Evolutionary conservation across 2,329 filamentous ascomycete species (phyloP), one percentile per base, ranked within the genome.

Genomic region (Aspergillus sp.): DNA sequence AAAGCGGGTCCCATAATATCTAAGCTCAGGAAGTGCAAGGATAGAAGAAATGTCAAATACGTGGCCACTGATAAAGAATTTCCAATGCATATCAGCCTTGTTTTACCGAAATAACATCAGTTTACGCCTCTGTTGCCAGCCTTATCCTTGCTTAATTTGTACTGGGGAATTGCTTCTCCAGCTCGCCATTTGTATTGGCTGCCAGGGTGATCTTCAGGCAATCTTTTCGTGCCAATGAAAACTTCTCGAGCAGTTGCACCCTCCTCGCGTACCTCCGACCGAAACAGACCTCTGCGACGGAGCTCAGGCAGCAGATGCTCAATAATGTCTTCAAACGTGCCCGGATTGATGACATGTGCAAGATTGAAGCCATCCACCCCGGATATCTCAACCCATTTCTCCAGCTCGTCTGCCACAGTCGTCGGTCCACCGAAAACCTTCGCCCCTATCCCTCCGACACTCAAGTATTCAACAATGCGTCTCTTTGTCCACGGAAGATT

Each of bases 191-290:
- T 36, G 32, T 14, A 36, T 36, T 36, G 10, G 14, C 32, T 36
- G 32, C 32, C 32, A 14, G 32, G 32, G 32, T 36, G 32, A 36
- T 36, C 32, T 36, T 36, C 32, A 36, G 32, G 32, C 32, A 36
- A 10, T 14, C 32, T 12, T 36, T 36, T 36, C 5, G 32, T 36
- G 11, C 32, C 32, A 5, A 58, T 56, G 46, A 58, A 58, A 51
- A 58, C 60, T 26, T 60, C 58, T 22, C 61, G 54, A 6, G 58
- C 56, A 22, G 55, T 49, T 12, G 71, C 76, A 5, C 71, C 71
- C 42, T 69, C 65, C 2, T 71, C 70, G 18, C 64, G 71, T 58
- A 76, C 74, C 51, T 74, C 72, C 6, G 68, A 67, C 74, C 73
- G 74, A 64, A 80, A 78, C 6, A 73, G 46, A 2, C 71, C 70